These are phyloP conservation scores for Pichia terricola DNA, from an alignment of 1,139 yeast genomes.

Conservation along the genomic window DNA sequence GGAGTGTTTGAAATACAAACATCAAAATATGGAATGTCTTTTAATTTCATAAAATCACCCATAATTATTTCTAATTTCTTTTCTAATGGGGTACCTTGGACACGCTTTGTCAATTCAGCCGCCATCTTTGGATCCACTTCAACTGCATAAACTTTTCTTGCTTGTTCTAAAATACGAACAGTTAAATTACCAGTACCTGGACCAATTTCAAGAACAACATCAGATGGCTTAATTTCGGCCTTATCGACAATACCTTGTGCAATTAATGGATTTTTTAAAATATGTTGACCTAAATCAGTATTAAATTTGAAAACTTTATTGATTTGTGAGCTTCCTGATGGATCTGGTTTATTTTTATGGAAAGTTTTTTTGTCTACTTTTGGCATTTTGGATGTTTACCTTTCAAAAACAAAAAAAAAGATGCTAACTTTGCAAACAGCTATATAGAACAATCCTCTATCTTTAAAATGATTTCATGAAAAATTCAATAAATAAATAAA, in stretches of 20 bases:
- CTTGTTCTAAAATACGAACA: constrained; percentile 84
- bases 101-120: constrained; percentile 94
- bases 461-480: neutral
- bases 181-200: constrained; percentile 99
- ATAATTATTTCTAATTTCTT: constrained; percentile 82
- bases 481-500: too few species aligned
- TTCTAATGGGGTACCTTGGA: constrained; percentile 90
- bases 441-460: neutral
- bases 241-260: constrained; percentile 98
- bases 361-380: constrained; percentile 49
- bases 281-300: constrained; percentile 95
- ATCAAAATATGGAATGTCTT: constrained; percentile 83
- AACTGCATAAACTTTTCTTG: constrained; percentile 83
- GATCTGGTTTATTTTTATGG: constrained; percentile 32
- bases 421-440: neutral
- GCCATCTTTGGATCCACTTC: constrained; percentile 99
- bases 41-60: constrained; percentile 95
- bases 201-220: constrained; percentile 90
- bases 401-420: neutral
- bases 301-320: constrained; percentile 91
- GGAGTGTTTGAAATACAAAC: constrained; percentile 97
- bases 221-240: constrained; percentile 87
- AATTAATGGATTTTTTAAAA: constrained; percentile 86
- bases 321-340: constrained; percentile 52
- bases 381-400: constrained; percentile 30